Conservation (phyloP, 495 filamentous ascomycete genomes). For the Hypoxylon subgilvum region DNA sequence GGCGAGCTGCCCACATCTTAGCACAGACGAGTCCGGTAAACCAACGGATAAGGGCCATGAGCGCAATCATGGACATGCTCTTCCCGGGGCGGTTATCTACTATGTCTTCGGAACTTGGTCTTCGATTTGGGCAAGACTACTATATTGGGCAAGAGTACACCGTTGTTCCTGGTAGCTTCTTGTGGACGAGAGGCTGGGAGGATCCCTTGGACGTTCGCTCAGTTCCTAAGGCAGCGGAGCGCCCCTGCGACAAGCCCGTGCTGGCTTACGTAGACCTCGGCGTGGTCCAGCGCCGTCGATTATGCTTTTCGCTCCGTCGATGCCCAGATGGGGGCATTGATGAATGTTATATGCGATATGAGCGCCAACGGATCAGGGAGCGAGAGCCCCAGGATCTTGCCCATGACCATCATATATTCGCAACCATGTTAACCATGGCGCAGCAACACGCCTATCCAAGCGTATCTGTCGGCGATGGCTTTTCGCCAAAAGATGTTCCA, state of each 20-base stretch:
- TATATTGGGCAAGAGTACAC: slow-evolving; percentile 25
- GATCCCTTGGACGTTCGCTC: slow-evolving; percentile 30
- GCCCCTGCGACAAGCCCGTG: slow-evolving; percentile 37
- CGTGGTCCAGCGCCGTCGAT: slow-evolving; percentile 39
- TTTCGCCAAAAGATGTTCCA: slow-evolving; percentile 44
- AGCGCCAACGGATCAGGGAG: slow-evolving; percentile 43
- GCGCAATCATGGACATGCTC: slow-evolving; percentile 41
- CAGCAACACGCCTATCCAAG: slow-evolving; percentile 50
- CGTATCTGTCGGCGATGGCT: slow-evolving; percentile 7
- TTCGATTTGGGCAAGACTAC: slow-evolving; percentile 45
- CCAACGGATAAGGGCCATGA: slow-evolving; percentile 46
- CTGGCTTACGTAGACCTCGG: slow-evolving; percentile 50
- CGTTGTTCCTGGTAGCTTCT: slow-evolving; percentile 42
- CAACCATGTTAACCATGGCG: slow-evolving; percentile 52
- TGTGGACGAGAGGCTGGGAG: slow-evolving; percentile 41
- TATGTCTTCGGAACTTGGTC: slow-evolving; percentile 38
- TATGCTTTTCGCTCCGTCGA: no score
- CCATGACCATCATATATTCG: slow-evolving; percentile 52
- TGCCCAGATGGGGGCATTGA: no score
- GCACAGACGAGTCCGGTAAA: no score
- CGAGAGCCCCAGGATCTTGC: slow-evolving; percentile 47
- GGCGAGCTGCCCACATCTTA: slow-evolving; percentile 31
- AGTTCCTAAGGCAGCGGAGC: slow-evolving; percentile 29
- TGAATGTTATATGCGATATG: slow-evolving; percentile 49
- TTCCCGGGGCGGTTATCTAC: slow-evolving; percentile 43